These are phyloP conservation scores for Aspergillus bertholletiae DNA, from an alignment of 495 filamentous ascomycete genomes.

Conservation along the genomic window DNA sequence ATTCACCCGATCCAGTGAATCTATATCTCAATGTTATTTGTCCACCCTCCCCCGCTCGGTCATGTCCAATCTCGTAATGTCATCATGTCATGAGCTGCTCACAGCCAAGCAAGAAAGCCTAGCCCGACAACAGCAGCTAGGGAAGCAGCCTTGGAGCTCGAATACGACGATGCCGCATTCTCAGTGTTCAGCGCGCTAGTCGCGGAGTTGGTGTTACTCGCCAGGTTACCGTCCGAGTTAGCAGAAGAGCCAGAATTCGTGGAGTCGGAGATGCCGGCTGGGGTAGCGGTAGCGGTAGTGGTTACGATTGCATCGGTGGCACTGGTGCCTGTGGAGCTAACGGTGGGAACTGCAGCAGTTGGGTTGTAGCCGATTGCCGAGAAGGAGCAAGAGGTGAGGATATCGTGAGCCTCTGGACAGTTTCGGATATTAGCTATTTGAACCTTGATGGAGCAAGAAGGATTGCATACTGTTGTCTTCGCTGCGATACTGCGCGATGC, in stretches of 20 bases:
- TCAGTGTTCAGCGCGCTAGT: slow-evolving; percentile 10
- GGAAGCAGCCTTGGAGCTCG: slow-evolving; percentile 12
- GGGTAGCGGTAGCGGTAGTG: neutral
- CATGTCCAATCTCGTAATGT: neutral
- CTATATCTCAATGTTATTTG: neutral
- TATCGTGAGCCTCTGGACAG: slow-evolving; percentile 29
- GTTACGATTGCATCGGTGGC: neutral
- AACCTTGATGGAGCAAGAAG: neutral
- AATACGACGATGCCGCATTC: slow-evolving; percentile 17
- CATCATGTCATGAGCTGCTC: neutral
- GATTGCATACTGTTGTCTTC: slow-evolving; percentile 15
- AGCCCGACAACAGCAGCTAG: slow-evolving; percentile 23
- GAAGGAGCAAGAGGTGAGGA: slow-evolving; percentile 29
- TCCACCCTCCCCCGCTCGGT: neutral
- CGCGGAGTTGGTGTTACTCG: slow-evolving; percentile 1
- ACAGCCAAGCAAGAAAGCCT: slow-evolving; percentile 27
- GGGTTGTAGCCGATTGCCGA: slow-evolving; percentile 28
- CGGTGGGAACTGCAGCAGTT: slow-evolving; percentile 5
- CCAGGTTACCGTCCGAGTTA: neutral
- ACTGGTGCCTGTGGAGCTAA: neutral
- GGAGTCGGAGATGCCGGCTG: neutral
- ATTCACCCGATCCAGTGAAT: neutral
- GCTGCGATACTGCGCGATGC: slow-evolving; percentile 27
- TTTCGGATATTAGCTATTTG: neutral
- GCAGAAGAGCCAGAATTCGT: slow-evolving; percentile 8